Base-by-base conservation (phyloP, 2,329 filamentous ascomycete species). In the Dryadomyces quercus-mongolicae region DNA sequence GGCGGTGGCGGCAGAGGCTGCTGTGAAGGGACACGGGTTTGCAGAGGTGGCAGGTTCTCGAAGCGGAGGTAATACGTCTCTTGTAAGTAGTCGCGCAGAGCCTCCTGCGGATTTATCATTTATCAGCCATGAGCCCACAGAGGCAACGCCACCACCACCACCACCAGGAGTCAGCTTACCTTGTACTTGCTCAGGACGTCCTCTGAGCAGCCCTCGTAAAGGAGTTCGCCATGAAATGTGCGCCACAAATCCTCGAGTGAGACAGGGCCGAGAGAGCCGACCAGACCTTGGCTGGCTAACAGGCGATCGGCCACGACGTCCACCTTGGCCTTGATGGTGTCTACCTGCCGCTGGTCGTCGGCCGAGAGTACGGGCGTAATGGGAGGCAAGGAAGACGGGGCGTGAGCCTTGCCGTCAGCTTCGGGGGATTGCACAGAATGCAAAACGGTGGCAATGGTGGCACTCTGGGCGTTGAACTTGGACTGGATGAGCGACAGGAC, bases 271-370 rank as follows among this genome's bases (percentile, higher is more conserved):
- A 55, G 52, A 6, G 52, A 22, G 12, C 56, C 15, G 18, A 51
- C 31, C 15, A 57, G 53, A 65, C 67, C 57, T 68, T 66, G 69
- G 12, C 69, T 68, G 51, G 40, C 8, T 2, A 75, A 76, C 22
- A 83, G 69, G 12, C 72, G 71, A 12, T 69, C 64, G 3, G 81
- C 80, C 58, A 84, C 75, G 34, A 66, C 66, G 60, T 84, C 80
- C 36, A 84, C 75, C 61, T 82, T 80, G 62, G 80, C 75, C 63
- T 81, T 77, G 61, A 84, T 81, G 8, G 64, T 63, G 55, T 82
- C 75, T 38, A 81, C 66, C 22, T 71, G 67, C 18, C n/a, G 42
- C 18, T 68, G 64, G 46, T 64, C 69, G 48, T 68, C 67, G n/a
- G 67, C 64, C 42, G 70, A 62, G 7, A 21, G 52, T 44, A 52